Evolutionary conservation across 2,329 filamentous ascomycete species (phyloP), one percentile per base, ranked within the genome.

Genomic region (Myriosclerotinia duriaeana): DNA sequence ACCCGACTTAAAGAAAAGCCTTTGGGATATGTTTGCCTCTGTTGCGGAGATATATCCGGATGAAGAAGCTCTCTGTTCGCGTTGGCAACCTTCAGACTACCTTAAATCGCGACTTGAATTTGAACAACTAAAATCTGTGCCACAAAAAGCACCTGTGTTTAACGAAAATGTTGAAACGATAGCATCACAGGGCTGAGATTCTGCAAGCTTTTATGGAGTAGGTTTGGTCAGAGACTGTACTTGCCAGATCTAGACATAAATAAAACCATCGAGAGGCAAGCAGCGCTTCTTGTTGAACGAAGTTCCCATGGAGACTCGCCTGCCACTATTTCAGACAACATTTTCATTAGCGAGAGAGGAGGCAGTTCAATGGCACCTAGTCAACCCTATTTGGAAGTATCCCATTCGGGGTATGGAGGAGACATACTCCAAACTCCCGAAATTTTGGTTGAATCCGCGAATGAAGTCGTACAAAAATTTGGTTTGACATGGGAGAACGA

Each of bases 1-100:
- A n/a, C 36, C 40, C 40, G 48, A 54, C 30, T 15, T 65, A 22
- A 36, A 65, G 17, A 42, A 53, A 36, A 56, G 53, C 54, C 54
- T 65, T 15, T 68, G 63, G 66, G 63, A 66, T 12, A 62, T 68
- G 56, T 54, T 68, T 40, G 17, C 36, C 14, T 42, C 22, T 4
- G 55, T 63, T 40, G 63, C 63, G 5, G 40, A 30, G 14, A 50
- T 54, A 38, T 36, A 66, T 26, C 30, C 46, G 5, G 8, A 66
- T 14, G 42, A 52, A 40, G 52, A 62, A 44, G 64, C 66, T n/a
- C 48, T 68, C 30, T 52, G 55, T 22, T 68, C 66, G 6, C 56
- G 63, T 42, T 66, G 63, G 63, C 66, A 66, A 14, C 3, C 44
- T 48, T 40, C 30, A 26, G 20, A 52, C 7, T 44, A 61, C 30